Conservation (phyloP, 768 basidiomycete species). For the Psilocybe cubensis region DNA sequence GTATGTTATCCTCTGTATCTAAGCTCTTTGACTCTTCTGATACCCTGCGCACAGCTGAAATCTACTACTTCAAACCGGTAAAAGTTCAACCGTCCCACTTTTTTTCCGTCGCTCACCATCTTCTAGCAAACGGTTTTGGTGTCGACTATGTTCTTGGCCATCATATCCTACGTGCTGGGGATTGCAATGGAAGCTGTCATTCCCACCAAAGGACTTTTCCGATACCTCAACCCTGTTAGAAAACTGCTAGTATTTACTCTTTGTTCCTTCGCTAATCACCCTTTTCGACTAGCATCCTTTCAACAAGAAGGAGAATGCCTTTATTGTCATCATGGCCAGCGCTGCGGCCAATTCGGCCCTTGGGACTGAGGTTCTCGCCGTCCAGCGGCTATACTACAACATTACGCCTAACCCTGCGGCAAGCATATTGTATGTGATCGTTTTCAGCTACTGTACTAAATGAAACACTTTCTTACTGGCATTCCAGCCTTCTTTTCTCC, state of each 20-base stretch:
- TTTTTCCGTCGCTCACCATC: neutral
- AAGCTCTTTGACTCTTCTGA: neutral
- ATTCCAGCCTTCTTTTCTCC: constrained; percentile 33
- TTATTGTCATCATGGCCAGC: constrained; percentile 60
- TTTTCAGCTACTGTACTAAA: neutral
- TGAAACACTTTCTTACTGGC: neutral
- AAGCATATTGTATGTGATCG: constrained; percentile 42
- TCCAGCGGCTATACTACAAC: constrained; percentile 57
- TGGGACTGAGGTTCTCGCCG: constrained; percentile 56
- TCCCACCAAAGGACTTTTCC: constrained; percentile 46
- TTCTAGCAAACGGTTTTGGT: constrained; percentile 53
- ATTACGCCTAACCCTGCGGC: constrained; percentile 48
- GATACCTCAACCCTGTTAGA: constrained; percentile 55
- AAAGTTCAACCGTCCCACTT: neutral
- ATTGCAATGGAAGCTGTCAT: constrained; percentile 47
- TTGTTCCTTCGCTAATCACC: neutral
- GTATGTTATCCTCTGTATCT: constrained; percentile 25
- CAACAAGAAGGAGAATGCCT: constrained; percentile 63
- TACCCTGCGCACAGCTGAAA: constrained; percentile 44
- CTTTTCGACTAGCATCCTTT: constrained; percentile 49
- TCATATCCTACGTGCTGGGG: constrained; percentile 55
- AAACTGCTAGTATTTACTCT: neutral
- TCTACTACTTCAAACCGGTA: constrained; percentile 66
- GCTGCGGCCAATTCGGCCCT: constrained; percentile 58
- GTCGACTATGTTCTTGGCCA: constrained; percentile 56